phyloP scores from a whole-genome alignment of 176 grass and related monocot species.

The Calamus simplicifolius region DNA sequence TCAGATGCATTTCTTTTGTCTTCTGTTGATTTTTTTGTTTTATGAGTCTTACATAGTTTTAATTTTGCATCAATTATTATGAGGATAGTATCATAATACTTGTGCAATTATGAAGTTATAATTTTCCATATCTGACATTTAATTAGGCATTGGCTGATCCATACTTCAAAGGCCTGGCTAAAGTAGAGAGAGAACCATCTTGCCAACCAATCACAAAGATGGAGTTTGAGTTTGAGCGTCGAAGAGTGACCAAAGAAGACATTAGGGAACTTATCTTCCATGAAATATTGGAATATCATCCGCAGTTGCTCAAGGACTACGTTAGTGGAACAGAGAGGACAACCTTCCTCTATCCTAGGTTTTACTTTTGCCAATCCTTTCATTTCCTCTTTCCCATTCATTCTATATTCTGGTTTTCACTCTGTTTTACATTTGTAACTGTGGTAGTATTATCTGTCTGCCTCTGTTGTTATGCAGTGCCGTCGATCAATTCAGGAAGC shows the following conservation, averaged over 20 bases:
- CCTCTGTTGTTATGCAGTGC: conserved; percentile 36
- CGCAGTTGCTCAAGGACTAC: conserved; percentile 71
- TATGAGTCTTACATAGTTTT: no score
- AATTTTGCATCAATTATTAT: no score
- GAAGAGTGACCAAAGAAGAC: conserved; percentile 80
- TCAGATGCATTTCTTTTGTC: no score
- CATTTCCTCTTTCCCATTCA: conserved; percentile 7
- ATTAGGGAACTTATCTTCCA: conserved; percentile 87
- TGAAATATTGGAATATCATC: conserved; percentile 94
- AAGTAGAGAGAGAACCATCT: conserved; percentile 79
- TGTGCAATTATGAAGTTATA: no score
- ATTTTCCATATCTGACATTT: neutral
- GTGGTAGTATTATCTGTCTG: conserved; percentile 9
- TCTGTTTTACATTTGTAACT: no score
- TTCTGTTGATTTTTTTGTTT: no score
- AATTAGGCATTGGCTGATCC: conserved; percentile 71
- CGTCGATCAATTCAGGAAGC: conserved; percentile 86
- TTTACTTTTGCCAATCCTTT: conserved; percentile 5
- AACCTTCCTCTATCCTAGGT: conserved; percentile 89
- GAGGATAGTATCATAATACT: no score
- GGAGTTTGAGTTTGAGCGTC: conserved; percentile 95
- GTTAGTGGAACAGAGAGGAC: conserved; percentile 45
- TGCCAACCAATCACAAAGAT: conserved; percentile 80
- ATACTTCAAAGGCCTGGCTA: conserved; percentile 82
- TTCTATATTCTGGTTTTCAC: conserved; percentile 12